Evolutionary conservation across 2,329 filamentous ascomycete species (phyloP), one percentile per base, ranked within the genome.

Genomic region (Fusarium camptoceras): DNA sequence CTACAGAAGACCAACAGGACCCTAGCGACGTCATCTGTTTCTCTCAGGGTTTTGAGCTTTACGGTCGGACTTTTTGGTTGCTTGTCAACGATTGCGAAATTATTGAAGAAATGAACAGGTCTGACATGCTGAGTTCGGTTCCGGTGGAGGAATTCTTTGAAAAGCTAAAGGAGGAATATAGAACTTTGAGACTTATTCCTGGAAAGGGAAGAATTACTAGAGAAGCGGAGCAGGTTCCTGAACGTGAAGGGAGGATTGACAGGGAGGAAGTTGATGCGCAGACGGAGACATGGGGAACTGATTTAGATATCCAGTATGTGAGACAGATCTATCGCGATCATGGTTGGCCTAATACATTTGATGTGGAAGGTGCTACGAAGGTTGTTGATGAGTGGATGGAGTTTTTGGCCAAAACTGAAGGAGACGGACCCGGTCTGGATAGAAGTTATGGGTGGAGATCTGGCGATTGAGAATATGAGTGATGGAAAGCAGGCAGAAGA

Each of bases 281-380:
- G 16, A 11, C 3, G 11, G 53, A 28, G 0, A 3, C 4, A 4
- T 60, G 27, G 57, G 27, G 31, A 16, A 60, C 34, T 2, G 18
- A 58, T 5, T 8, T 66, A 10, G 64, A 66, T 16, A 18, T 43
- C 2, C 61, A 66, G 24, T 60, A 55, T 12, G 12, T 47, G 6
- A 60, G 61, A 11, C 61, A 66, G 39, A 24, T 66, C 2, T 66
- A 66, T 37, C 34, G 55, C 5, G 48, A 48, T 8, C 5, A 55
- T 11, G 49, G 44, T 1, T 66, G 61, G 63, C 55, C 55, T 4
- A 5, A 14, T 4, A 22, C 42, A 1, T 49, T 59, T 2, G 4
- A 37, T 6, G 9, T 25, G 4, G 15, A 49, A 11, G 10, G 16
- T 10, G 34, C 54, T 22, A 34, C 15, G 0, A 16, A 20, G 22